Base-by-base conservation (phyloP, 768 basidiomycete genomes). In the Calocybe indica region DNA sequence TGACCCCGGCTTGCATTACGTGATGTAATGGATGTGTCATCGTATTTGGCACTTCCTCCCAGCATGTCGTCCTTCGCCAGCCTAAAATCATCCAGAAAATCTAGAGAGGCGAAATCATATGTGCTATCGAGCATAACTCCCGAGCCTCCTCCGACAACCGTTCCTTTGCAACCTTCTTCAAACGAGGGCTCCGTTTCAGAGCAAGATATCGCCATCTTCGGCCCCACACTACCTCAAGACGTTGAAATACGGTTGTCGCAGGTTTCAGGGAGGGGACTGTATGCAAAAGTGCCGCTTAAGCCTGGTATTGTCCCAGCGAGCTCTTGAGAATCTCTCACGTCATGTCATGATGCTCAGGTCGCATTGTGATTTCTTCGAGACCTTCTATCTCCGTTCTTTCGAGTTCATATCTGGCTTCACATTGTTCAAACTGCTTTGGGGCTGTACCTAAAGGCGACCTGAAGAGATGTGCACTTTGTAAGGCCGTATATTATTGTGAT, bases 381-480 rank as follows among this genome's bases (percentile, higher is more conserved):
- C 89, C 89, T 0, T 75, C 80, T 46, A 70, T 82, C 15, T 70
- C 78, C 11, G 80, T 78, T 0, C 73, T 94, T 10, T 88, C 89
- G 0, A 83, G 74, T 34, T 62, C 68, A 13, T 71, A 80, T 53
- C 68, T 96, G 7, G 66, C 73, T 9, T 65, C 67, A 1, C 72
- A 83, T 59, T 96, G 92, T 55, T 86, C 88, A 1, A 72, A 71
- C 5, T 96, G 92, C 56, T 72, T 75, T 37, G 67, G 65, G 0
- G 57, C 70, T 1, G 62, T 73, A 9, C 53, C 64, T 1, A 29
- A 63, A 0, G 48, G 59, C 13, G 62, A 68, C 0, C 59, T 92
- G 48, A 83, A 79, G 58, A 71, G 88, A 42, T 97, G 95, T 62
- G 79, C 84, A 0, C 72, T 69, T 5, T 98, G 95, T 61, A 77